These are phyloP conservation scores for Capsicum pubescens DNA, from an alignment of 257 asterid genomes.

Conservation along the genomic window DNA sequence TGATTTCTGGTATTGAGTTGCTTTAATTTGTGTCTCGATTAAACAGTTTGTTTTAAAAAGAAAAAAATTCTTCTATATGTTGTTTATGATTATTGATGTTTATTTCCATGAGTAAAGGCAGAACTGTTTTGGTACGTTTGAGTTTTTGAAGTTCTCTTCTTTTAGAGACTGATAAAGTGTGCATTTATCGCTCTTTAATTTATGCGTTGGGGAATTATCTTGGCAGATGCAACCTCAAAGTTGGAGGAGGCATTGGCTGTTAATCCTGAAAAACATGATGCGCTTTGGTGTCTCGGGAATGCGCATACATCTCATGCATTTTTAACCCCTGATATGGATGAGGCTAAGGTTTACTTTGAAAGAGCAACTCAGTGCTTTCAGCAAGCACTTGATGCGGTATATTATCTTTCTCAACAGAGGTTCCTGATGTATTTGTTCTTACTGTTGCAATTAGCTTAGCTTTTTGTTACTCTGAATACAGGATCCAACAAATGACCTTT, in stretches of 20 bases:
- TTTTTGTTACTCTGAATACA: constrained; percentile 42
- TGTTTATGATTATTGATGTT: not conserved
- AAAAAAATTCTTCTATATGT: too few relatives aligned
- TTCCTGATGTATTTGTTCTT: not conserved
- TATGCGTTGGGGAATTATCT: constrained; percentile 19
- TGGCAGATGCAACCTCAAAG: constrained; percentile 73
- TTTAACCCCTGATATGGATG: constrained; percentile 68
- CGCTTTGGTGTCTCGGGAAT: constrained; percentile 91
- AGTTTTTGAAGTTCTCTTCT: not conserved
- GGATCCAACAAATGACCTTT: constrained; percentile 85
- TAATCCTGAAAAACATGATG: constrained; percentile 71
- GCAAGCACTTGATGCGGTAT: constrained; percentile 77
- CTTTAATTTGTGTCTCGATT: not conserved
- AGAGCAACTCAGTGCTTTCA: constrained; percentile 63
- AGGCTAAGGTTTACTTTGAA: constrained; percentile 66
- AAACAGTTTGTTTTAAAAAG: not conserved
- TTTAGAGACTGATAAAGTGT: not conserved
- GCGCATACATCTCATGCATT: constrained; percentile 82
- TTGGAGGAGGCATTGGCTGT: constrained; percentile 80
- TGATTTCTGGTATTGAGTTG: constrained; percentile 64
- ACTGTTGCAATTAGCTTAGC: constrained; percentile 18
- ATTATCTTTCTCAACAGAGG: not conserved
- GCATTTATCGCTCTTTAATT: not conserved
- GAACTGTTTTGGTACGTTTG: not conserved
- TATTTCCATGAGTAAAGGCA: not conserved